Evolutionary conservation across 306 rosid species (phyloP).

Genomic region (Crataegus laevigata): DNA sequence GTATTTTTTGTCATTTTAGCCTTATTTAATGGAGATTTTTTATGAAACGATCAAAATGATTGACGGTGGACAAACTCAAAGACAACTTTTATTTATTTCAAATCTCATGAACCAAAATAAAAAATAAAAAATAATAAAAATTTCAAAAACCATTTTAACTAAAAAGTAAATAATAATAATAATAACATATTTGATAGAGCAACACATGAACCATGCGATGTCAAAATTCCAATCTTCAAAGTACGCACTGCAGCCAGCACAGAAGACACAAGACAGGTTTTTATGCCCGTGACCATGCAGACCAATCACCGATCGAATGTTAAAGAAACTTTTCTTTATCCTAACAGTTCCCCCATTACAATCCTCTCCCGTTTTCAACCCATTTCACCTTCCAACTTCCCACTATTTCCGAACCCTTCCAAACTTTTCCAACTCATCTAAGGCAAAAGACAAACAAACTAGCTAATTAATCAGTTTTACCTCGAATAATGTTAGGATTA

Average conservation of each 20-base stretch:
- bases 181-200: too few species aligned
- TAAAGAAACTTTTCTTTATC: background rate
- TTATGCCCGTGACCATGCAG: conserved; percentile 13
- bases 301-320: background rate
- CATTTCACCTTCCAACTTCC: background rate
- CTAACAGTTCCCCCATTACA: background rate
- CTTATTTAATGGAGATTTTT: too few species aligned
- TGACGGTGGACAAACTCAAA: too few species aligned
- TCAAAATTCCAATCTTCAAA: background rate
- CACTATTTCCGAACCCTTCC: background rate
- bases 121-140: too few species aligned
- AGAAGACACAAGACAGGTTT: background rate
- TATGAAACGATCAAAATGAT: too few species aligned
- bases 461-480: background rate
- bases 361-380: background rate
- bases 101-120: too few species aligned
- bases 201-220: conserved; percentile 1
- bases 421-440: background rate
- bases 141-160: too few species aligned
- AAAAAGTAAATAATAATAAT: too few species aligned
- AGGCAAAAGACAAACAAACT: background rate
- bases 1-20: too few species aligned
- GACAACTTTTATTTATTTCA: too few species aligned
- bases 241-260: background rate
- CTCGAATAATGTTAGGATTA: too few species aligned